phyloP scores from a whole-genome alignment of 371 early-diverging fungal species.

The Rhizopus stolonifer region DNA sequence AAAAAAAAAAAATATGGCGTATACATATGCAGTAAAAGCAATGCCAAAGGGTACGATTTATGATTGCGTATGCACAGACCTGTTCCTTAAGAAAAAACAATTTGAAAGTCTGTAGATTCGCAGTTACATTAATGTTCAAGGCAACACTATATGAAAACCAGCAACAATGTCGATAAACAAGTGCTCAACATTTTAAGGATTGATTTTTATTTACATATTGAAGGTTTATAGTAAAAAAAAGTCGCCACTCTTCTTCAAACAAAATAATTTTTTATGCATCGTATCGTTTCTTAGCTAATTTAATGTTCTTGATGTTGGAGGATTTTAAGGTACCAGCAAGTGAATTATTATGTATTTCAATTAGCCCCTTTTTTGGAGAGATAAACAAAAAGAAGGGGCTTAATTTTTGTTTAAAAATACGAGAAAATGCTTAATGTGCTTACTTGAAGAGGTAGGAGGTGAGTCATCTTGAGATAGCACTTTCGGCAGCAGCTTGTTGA shows the following conservation, averaged over 20 bases:
- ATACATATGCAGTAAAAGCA: too few relatives aligned
- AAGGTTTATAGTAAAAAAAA: slow-evolving; percentile 11
- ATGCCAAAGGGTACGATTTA: too few relatives aligned
- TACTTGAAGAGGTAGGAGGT: slow-evolving; percentile 1
- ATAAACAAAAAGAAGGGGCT: slow-evolving; percentile 21
- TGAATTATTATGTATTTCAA: slow-evolving; percentile 15
- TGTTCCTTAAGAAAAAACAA: slow-evolving; percentile 9
- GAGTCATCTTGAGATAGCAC: slow-evolving; percentile 17
- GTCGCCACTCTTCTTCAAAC: slow-evolving; percentile 8
- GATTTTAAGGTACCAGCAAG: slow-evolving; percentile 17
- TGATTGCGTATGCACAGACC: too few relatives aligned
- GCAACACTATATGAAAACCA: slow-evolving; percentile 16
- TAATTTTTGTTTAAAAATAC: slow-evolving; percentile 14
- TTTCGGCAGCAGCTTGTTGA: slow-evolving; percentile 13
- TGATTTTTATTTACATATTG: slow-evolving; percentile 18
- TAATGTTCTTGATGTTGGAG: slow-evolving; percentile 16
- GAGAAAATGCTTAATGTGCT: slow-evolving; percentile 2
- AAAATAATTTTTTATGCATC: not conserved
- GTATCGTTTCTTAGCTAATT: slow-evolving; percentile 15
- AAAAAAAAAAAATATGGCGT: too few relatives aligned
- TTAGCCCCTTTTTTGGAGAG: slow-evolving; percentile 15
- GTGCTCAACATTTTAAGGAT: slow-evolving; percentile 15
- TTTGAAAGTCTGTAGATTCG: slow-evolving; percentile 10
- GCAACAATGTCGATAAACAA: slow-evolving; percentile 14
- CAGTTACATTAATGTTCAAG: slow-evolving; percentile 14